Base-by-base conservation (phyloP, 2,329 filamentous ascomycete species). In the Rhinocladiella mackenziei region DNA sequence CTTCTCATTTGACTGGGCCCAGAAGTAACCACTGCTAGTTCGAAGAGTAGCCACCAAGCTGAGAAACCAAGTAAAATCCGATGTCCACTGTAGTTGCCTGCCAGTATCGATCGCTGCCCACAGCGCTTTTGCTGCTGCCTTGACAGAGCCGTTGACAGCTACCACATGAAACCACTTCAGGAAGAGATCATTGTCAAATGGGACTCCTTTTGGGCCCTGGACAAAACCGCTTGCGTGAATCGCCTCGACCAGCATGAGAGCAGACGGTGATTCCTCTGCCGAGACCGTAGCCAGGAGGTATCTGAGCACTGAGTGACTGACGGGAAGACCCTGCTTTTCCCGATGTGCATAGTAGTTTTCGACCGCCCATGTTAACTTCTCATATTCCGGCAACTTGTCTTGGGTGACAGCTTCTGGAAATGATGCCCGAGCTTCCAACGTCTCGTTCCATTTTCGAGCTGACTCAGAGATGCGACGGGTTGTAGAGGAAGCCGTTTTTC, bases 121-220 rank as follows among this genome's bases (percentile, higher is more conserved):
- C 11, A 55, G 18, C 2, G 29, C 52, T 11, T 20, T 31, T 9
- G 25, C 36, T 11, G 42, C 39, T 6, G 43, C 41, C 11, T 30
- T n/a, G 10, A 26, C 30, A 18, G 45, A 36, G n/a, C 43, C 45
- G 7, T 37, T n/a, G 10, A 20, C 34, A 9, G 25, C 26, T 13
- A 47, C 47, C 18, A 50, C 23, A n/a, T 46, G 32, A 9, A 55
- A 37, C 53, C 53, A 55, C n/a, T 39, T 35, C 5, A 28, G 29
- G 28, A 53, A 53, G 14, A 55, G 7, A 6, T 43, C 35, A 15
- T 43, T 41, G 29, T 50, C 45, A 13, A 53, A 50, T 1, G 42
- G 43, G 15, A 37, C 35, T 2, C 53, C 50, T 8, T 30, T 11
- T 3, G 14, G 10, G 11, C 37, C 45, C 32, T 48, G 43, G 18